Evolutionary conservation across 2,329 filamentous ascomycete species (phyloP).

Genomic region (Diaporthe longicolla): DNA sequence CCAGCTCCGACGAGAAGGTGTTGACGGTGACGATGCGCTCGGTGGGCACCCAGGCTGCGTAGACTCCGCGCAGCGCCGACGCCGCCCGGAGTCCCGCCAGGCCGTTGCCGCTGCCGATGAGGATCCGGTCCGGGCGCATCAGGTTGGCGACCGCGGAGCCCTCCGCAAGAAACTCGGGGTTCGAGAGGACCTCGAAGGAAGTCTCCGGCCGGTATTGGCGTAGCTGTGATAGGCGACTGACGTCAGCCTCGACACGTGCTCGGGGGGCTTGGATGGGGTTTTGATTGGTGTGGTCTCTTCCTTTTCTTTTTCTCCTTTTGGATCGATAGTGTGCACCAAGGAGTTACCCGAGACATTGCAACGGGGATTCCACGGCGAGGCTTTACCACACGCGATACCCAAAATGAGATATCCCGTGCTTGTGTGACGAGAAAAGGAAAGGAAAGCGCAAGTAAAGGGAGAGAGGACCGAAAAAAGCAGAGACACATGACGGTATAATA

Average conservation of each 20-base stretch:
- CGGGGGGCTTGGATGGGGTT: background rate
- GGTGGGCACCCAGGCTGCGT: constrained; percentile 68
- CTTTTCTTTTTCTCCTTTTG: background rate
- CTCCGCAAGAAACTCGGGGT: constrained; percentile 75
- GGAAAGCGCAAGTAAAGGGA: background rate
- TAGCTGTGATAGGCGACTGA: constrained; percentile 42
- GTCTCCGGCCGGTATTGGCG: constrained; percentile 57
- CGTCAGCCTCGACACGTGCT: constrained; percentile 33
- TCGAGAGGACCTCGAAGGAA: constrained; percentile 72
- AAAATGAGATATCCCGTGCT: background rate
- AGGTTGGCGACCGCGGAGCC: constrained; percentile 72
- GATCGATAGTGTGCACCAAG: constrained; percentile 15
- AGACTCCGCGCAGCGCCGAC: constrained; percentile 64
- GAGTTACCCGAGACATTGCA: constrained; percentile 36
- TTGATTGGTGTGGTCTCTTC: background rate
- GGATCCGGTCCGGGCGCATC: constrained; percentile 68
- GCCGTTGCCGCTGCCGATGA: constrained; percentile 70
- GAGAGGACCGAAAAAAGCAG: background rate
- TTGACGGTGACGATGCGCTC: constrained; percentile 70
- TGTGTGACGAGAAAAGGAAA: constrained; percentile 1
- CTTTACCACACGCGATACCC: background rate
- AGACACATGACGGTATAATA: background rate
- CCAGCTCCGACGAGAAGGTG: constrained; percentile 72
- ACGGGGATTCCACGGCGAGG: constrained; percentile 1
- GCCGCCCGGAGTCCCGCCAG: constrained; percentile 64